A percentile compares a stretch with the other conserved stretches of the same genome.
phyloP scores from a whole-genome alignment of 129 eudicot species.

The Dittrichia graveolens region DNA sequence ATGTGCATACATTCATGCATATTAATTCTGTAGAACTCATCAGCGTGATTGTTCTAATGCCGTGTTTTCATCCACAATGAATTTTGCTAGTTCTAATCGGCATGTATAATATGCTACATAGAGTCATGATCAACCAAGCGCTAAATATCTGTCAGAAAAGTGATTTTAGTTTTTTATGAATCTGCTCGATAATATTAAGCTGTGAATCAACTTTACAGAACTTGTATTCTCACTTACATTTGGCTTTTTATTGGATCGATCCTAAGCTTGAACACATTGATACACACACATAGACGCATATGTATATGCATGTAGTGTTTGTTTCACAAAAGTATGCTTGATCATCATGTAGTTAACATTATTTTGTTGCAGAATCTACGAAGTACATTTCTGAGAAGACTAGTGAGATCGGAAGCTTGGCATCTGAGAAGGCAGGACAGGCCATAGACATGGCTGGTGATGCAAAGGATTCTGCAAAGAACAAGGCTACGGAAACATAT shows the following conservation, averaged over 20 bases:
- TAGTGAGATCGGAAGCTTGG: constrained; percentile 27
- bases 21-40: neutral
- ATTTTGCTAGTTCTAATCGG: no score
- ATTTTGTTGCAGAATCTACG: constrained; percentile 42
- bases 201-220: no score
- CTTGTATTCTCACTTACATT: no score
- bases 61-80: neutral
- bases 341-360: neutral
- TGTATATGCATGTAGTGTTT: neutral
- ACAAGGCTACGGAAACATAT: constrained; percentile 11
- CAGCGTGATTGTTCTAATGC: neutral
- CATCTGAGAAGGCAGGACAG: constrained; percentile 40
- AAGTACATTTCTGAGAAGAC: constrained; percentile 52
- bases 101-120: no score
- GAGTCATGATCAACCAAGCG: no score
- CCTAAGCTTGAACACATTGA: no score
- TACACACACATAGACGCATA: neutral
- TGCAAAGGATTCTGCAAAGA: constrained; percentile 21
- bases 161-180: no score
- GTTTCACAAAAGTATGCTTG: neutral
- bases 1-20: neutral
- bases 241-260: no score
- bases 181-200: no score
- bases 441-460: constrained; percentile 42
- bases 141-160: no score